These are phyloP conservation scores for Acephala macrosclerotiorum DNA, from an alignment of 2,329 filamentous ascomycete species.

Conservation along the genomic window DNA sequence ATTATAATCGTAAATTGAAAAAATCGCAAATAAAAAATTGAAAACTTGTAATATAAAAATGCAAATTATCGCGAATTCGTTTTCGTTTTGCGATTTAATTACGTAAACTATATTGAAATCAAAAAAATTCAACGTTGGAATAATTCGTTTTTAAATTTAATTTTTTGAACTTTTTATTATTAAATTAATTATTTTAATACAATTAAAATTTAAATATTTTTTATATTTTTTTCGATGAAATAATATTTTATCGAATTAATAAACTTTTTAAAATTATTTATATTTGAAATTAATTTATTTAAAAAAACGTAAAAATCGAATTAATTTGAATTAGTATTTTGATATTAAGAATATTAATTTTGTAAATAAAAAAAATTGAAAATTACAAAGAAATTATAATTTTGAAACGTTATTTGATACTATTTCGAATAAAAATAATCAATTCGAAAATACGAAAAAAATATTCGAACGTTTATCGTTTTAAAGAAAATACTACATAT, in stretches of 20 bases:
- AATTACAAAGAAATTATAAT: conserved; percentile 6
- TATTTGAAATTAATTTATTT: conserved; percentile 27
- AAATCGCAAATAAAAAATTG: conserved; percentile 17
- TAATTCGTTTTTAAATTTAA: background rate
- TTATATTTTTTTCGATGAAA: too few species aligned
- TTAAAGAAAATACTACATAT: background rate
- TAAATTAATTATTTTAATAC: too few species aligned
- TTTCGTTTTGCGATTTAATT: too few species aligned
- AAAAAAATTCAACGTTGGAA: background rate
- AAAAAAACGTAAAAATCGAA: conserved; percentile 23
- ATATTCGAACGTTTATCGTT: background rate
- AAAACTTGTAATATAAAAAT: too few species aligned
- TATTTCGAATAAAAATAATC: conserved; percentile 15
- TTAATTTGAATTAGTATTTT: conserved; percentile 17
- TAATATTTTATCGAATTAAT: too few species aligned
- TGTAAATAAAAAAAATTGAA: conserved; percentile 14
- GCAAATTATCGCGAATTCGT: too few species aligned
- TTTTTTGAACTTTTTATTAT: too few species aligned
- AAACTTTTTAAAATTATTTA: conserved; percentile 22
- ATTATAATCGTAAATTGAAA: conserved; percentile 27
- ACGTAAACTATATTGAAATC: too few species aligned
- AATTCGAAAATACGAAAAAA: background rate
- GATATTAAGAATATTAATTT: conserved; percentile 7
- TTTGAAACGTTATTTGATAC: conserved; percentile 15
- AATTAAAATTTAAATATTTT: too few species aligned